Evolutionary conservation across 2,329 filamentous ascomycete genomes (phyloP).

Genomic region (Chaetomium sp.): DNA sequence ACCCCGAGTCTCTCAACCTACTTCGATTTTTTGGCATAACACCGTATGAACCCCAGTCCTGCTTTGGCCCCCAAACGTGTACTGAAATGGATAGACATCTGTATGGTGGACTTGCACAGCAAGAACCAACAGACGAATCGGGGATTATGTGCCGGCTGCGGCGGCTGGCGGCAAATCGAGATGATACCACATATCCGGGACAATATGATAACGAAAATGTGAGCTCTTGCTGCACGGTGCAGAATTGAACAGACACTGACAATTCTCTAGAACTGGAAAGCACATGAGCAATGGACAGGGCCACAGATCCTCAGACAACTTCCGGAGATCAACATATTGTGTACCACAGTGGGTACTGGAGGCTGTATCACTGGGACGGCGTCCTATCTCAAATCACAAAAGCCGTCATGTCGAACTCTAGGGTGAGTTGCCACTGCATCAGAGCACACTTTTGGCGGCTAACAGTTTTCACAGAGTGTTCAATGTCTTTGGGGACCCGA

Average conservation of each 20-base stretch:
- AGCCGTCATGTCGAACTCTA: background rate
- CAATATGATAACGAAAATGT: background rate
- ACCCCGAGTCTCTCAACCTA: slow-evolving; percentile 53
- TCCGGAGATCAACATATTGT: background rate
- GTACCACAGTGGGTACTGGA: background rate
- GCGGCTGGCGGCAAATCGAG: background rate
- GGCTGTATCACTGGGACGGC: background rate
- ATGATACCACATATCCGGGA: background rate
- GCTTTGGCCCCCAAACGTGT: background rate
- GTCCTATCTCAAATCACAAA: background rate
- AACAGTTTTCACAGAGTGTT: background rate
- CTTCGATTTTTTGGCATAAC: slow-evolving; percentile 59
- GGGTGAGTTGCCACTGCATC: background rate
- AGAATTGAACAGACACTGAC: background rate
- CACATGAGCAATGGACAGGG: background rate
- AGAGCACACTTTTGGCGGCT: background rate
- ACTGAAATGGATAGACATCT: background rate
- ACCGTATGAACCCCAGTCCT: background rate
- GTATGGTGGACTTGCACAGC: background rate
- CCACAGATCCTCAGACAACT: background rate
- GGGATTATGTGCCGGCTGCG: background rate
- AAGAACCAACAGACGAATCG: background rate
- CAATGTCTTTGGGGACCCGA: background rate
- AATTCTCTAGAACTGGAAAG: background rate
- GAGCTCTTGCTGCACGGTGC: background rate